Percentiles rank a stretch among this genome's conserved stretches.
Evolutionary conservation across 2,329 filamentous ascomycete species (phyloP).

Genomic region (Ophiostoma piceae): DNA sequence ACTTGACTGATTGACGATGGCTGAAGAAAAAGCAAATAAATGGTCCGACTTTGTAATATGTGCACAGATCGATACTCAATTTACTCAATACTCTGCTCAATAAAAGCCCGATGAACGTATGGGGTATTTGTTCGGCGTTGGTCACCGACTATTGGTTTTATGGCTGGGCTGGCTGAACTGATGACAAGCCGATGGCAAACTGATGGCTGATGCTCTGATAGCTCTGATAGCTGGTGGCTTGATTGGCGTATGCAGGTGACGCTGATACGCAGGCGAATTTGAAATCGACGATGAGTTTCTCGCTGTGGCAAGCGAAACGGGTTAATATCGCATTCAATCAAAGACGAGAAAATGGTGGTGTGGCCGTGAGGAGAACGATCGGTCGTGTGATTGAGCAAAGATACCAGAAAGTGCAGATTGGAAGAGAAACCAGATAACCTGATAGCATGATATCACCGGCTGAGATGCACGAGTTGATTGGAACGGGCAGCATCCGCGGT

Average conservation of each 20-base stretch:
- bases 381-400: background rate
- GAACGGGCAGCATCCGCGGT: background rate
- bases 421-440: background rate
- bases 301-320: background rate
- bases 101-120: conserved; percentile 4
- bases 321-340: too few species aligned
- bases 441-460: conserved; percentile 6
- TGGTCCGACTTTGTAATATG: background rate
- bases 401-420: background rate
- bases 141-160: background rate
- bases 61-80: background rate
- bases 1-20: background rate
- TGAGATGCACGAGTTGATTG: conserved; percentile 1
- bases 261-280: conserved; percentile 2
- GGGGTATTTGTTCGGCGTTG: conserved; percentile 1
- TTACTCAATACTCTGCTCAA: too few species aligned
- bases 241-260: background rate
- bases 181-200: background rate
- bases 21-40: conserved; percentile 1
- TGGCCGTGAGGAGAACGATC: background rate
- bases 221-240: background rate
- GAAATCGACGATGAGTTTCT: background rate
- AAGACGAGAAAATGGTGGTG: background rate
- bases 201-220: background rate
- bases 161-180: background rate